phyloP scores from a whole-genome alignment of 2,329 filamentous ascomycete genomes.

The Nectriaceae sp. region DNA sequence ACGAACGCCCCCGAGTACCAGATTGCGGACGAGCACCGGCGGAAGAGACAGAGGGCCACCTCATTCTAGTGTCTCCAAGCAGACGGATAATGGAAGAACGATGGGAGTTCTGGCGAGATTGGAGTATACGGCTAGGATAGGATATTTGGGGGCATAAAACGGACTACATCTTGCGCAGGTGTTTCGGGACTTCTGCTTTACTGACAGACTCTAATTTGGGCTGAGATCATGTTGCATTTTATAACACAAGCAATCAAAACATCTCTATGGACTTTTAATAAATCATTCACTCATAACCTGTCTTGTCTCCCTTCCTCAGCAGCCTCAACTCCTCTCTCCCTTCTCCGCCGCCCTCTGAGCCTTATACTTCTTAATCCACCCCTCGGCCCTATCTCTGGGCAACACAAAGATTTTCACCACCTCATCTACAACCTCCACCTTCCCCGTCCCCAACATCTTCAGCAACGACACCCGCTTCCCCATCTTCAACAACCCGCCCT shows the following conservation, averaged over 20 bases:
- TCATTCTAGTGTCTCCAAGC: constrained; percentile 11
- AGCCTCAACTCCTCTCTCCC: constrained; percentile 19
- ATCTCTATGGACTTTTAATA: constrained; percentile 3
- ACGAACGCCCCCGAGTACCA: not conserved
- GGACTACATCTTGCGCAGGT: constrained; percentile 9
- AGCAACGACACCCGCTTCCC: constrained; percentile 81
- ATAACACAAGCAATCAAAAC: constrained; percentile 8
- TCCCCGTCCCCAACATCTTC: constrained; percentile 73
- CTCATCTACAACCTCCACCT: constrained; percentile 85
- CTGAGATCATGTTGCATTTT: constrained; percentile 2
- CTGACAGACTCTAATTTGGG: not conserved
- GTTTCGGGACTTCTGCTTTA: not conserved
- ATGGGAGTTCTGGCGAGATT: not conserved
- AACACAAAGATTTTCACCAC: constrained; percentile 82
- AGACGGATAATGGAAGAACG: not conserved
- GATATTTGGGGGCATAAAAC: not conserved
- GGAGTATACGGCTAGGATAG: not conserved
- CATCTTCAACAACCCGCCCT: constrained; percentile 82
- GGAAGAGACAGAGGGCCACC: constrained; percentile 23
- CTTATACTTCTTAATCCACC: constrained; percentile 88
- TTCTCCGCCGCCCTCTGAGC: constrained; percentile 61
- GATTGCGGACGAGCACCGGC: constrained; percentile 17
- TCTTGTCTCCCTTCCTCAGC: constrained; percentile 7
- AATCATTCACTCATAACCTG: constrained; percentile 11
- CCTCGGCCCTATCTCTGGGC: constrained; percentile 66